These are phyloP conservation scores for Tuber calosporum DNA, from an alignment of 495 filamentous ascomycete species.

Conservation along the genomic window DNA sequence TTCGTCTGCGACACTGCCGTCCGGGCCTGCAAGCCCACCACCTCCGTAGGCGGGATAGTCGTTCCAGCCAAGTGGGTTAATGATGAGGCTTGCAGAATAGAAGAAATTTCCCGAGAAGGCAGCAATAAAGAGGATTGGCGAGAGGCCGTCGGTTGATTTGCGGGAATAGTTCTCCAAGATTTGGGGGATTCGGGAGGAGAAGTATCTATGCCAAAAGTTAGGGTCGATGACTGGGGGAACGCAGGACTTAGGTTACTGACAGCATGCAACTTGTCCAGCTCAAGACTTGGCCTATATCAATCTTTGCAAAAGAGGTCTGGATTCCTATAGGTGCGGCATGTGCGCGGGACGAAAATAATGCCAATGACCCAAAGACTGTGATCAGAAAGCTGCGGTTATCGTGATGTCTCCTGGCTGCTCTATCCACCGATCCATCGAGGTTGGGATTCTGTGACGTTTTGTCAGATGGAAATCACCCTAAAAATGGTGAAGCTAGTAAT, in stretches of 20 bases:
- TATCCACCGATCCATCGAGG: neutral
- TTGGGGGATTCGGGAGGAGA: conserved; percentile 64
- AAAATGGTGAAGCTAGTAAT: neutral
- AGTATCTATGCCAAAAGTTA: conserved; percentile 46
- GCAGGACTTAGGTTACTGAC: conserved; percentile 10
- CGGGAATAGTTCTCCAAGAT: conserved; percentile 61
- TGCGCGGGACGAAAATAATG: neutral
- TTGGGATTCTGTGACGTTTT: neutral
- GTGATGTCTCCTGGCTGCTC: neutral
- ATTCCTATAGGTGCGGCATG: neutral
- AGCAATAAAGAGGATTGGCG: conserved; percentile 60
- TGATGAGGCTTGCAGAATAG: conserved; percentile 59
- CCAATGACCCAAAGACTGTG: neutral
- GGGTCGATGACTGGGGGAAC: neutral
- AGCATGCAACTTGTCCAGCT: conserved; percentile 28
- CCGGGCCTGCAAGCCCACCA: conserved; percentile 56
- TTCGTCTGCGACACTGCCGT: conserved; percentile 52
- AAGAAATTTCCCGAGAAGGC: conserved; percentile 68
- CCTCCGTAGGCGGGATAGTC: conserved; percentile 58
- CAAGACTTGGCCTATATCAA: conserved; percentile 15
- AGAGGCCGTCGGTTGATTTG: conserved; percentile 63
- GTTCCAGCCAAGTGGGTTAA: conserved; percentile 63
- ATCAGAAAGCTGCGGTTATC: neutral
- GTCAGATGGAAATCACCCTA: neutral
- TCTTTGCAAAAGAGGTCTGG: neutral